Percentiles rank a stretch among this genome's conserved stretches.
These are phyloP conservation scores for Populus deltoides DNA, from an alignment of 345 rosid species.

Conservation along the genomic window DNA sequence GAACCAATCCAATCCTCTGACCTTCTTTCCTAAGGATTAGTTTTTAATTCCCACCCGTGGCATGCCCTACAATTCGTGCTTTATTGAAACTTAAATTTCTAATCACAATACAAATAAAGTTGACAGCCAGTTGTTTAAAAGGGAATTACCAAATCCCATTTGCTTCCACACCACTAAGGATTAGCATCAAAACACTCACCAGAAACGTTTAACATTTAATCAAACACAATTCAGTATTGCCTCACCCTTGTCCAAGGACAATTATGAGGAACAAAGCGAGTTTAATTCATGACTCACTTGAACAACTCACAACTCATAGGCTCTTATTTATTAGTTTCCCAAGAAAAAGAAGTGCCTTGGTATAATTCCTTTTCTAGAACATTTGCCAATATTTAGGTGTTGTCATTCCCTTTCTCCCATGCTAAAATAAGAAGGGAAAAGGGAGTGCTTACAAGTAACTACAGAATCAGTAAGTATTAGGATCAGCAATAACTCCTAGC, in stretches of 20 bases:
- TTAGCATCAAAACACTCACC: not conserved
- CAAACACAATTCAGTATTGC: not conserved
- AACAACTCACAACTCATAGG: not conserved
- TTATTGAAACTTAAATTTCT: slow-evolving; percentile 18
- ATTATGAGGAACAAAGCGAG: not conserved
- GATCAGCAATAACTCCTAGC: not conserved
- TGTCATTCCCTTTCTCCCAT: not conserved
- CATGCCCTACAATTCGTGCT: slow-evolving; percentile 31
- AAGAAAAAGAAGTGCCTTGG: not conserved
- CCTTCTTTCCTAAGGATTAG: slow-evolving; percentile 1
- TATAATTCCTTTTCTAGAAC: not conserved
- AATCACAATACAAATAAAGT: slow-evolving; percentile 12
- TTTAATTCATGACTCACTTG: not conserved
- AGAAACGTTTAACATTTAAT: not conserved
- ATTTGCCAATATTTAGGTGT: not conserved
- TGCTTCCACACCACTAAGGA: slow-evolving; percentile 10
- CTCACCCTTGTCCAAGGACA: not conserved
- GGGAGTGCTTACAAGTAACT: not conserved
- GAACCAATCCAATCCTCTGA: slow-evolving; percentile 13
- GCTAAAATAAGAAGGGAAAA: not conserved
- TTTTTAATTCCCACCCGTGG: slow-evolving; percentile 16
- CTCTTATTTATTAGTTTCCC: not conserved
- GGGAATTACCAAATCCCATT: slow-evolving; percentile 2
- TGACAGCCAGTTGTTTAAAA: slow-evolving; percentile 9
- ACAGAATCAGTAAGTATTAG: too few species aligned